These are phyloP conservation scores for Stromatinia cepivora DNA, from an alignment of 2,329 filamentous ascomycete species.

Conservation along the genomic window DNA sequence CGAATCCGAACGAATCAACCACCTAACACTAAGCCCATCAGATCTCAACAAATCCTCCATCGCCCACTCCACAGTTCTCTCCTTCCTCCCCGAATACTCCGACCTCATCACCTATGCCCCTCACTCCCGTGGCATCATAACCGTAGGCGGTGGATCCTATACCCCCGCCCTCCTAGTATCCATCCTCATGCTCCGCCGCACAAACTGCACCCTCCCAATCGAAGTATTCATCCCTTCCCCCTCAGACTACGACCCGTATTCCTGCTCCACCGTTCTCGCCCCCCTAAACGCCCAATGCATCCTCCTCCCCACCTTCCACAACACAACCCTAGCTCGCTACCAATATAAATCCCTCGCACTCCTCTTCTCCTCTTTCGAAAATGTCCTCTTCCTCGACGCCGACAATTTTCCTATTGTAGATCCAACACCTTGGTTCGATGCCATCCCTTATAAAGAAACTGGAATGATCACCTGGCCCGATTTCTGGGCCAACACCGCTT, in stretches of 20 bases:
- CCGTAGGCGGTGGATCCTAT: constrained; percentile 43
- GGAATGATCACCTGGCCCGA: constrained; percentile 51
- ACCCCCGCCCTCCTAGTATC: constrained; percentile 45
- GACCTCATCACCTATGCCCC: constrained; percentile 14
- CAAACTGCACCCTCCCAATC: constrained; percentile 43
- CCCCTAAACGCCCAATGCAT: constrained; percentile 45
- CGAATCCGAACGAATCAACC: constrained; percentile 5
- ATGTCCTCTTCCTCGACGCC: constrained; percentile 51
- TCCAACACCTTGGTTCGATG: constrained; percentile 46
- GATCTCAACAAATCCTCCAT: constrained; percentile 11
- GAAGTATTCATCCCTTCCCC: constrained; percentile 45
- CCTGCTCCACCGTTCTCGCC: constrained; percentile 43
- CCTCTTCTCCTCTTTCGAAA: constrained; percentile 51
- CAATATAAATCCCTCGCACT: constrained; percentile 52
- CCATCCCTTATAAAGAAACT: constrained; percentile 45
- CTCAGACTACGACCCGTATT: constrained; percentile 43
- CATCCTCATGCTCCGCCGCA: constrained; percentile 45
- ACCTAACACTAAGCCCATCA: constrained; percentile 7
- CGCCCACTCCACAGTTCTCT: constrained; percentile 10
- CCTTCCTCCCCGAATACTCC: constrained; percentile 15
- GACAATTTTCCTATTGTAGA: constrained; percentile 48
- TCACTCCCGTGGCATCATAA: constrained; percentile 45
- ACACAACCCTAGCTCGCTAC: constrained; percentile 44
- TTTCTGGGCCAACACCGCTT: constrained; percentile 46
- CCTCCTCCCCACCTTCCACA: constrained; percentile 42